A percentile compares a stretch with the other conserved stretches of the same genome.
These are phyloP conservation scores for Coniferiporia sulphurascens DNA, from an alignment of 1,284 basidiomycete genomes.

Conservation along the genomic window DNA sequence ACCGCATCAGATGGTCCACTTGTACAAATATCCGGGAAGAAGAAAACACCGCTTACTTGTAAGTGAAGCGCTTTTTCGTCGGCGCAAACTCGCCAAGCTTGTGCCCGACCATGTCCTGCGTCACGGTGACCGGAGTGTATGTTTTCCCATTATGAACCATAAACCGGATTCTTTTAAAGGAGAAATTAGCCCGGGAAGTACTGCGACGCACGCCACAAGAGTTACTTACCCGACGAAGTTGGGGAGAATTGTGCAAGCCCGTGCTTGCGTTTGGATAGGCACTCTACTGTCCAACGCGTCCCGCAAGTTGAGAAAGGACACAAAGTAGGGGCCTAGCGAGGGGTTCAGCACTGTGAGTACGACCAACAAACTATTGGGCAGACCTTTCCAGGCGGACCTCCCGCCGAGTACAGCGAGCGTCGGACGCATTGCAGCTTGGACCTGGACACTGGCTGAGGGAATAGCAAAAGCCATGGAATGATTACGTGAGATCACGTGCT, in stretches of 20 bases:
- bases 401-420: conserved; percentile 26
- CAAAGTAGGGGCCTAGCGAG: conserved; percentile 84
- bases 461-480: too few relatives aligned
- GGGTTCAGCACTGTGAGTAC: too few relatives aligned
- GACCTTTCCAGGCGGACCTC: conserved; percentile 34
- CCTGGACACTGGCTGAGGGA: too few relatives aligned
- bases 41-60: conserved; percentile 48
- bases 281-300: conserved; percentile 81
- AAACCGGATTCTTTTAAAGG: conserved; percentile 62
- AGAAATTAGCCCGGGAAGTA: too few relatives aligned
- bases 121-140: conserved; percentile 81
- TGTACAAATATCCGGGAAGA: background rate
- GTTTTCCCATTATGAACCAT: conserved; percentile 94
- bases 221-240: conserved; percentile 82
- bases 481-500: too few relatives aligned
- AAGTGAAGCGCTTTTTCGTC: conserved; percentile 78
- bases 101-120: conserved; percentile 98
- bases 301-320: conserved; percentile 87
- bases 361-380: conserved; percentile 16
- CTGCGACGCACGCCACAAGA: too few relatives aligned
- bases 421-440: conserved; percentile 25
- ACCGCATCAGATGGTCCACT: background rate
- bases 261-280: conserved; percentile 85
- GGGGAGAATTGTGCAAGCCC: conserved; percentile 90
- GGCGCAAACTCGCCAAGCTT: conserved; percentile 94